Evolutionary conservation across 768 basidiomycete species (phyloP).

Genomic region (Mycena latifolia): DNA sequence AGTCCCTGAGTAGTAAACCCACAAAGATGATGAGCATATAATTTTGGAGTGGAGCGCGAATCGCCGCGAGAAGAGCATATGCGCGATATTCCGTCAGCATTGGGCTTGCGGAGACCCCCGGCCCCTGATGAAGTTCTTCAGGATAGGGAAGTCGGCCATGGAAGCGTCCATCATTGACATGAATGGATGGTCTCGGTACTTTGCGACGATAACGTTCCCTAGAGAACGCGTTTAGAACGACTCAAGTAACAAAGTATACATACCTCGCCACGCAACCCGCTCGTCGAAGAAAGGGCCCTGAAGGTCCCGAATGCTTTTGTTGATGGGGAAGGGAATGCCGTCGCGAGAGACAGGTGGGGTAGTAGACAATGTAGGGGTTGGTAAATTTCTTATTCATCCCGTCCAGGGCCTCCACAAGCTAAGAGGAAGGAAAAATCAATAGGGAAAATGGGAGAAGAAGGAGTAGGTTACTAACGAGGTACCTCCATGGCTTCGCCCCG

Average conservation of each 20-base stretch:
- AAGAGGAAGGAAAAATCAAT: conserved; percentile 21
- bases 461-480: conserved; percentile 63
- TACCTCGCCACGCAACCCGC: conserved; percentile 75
- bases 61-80: conserved; percentile 16
- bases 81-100: conserved; percentile 12
- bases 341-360: conserved; percentile 81
- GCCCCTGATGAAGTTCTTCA: conserved; percentile 83
- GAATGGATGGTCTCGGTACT: conserved; percentile 68
- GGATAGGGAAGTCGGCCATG: conserved; percentile 88
- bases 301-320: conserved; percentile 81
- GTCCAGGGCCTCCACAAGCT: conserved; percentile 83
- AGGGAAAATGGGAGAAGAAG: conserved; percentile 31
- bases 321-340: conserved; percentile 85
- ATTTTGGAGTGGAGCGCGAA: conserved; percentile 12
- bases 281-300: conserved; percentile 74
- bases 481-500: conserved; percentile 73
- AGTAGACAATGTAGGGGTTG: conserved; percentile 86
- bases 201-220: conserved; percentile 81
- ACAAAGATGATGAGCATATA: conserved; percentile 1
- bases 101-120: conserved; percentile 62
- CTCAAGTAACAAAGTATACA: neutral
- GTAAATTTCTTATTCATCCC: conserved; percentile 85
- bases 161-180: conserved; percentile 75
- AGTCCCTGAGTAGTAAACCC: conserved; percentile 8
- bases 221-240: neutral